These are phyloP conservation scores for Silene coronaria DNA, from an alignment of 179 eudicot species.

Conservation along the genomic window DNA sequence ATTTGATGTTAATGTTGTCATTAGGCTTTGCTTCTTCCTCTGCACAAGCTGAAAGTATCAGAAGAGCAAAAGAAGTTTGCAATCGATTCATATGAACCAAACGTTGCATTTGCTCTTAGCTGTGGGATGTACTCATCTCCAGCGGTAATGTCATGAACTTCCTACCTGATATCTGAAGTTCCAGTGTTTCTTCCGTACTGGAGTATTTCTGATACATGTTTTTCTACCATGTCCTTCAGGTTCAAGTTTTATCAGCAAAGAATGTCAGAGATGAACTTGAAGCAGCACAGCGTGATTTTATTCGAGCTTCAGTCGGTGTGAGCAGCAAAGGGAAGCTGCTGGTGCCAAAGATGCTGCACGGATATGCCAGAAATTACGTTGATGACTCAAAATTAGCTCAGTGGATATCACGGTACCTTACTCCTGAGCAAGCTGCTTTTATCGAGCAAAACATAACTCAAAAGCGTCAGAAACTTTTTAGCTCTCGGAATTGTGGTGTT, in stretches of 20 bases:
- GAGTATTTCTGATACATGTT: not conserved
- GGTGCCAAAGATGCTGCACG: conserved; percentile 37
- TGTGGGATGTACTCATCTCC: conserved; percentile 43
- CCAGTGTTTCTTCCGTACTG: not conserved
- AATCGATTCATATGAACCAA: conserved; percentile 34
- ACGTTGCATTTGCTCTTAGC: conserved; percentile 34
- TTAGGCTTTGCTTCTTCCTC: conserved; percentile 34
- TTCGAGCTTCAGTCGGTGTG: conserved; percentile 37
- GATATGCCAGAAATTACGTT: conserved; percentile 28
- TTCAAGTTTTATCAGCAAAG: conserved; percentile 36
- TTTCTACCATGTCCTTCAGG: conserved; percentile 15
- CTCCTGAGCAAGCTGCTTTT: conserved; percentile 36
- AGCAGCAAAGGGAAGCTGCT: conserved; percentile 35
- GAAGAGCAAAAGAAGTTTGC: conserved; percentile 37
- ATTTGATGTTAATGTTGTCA: not conserved
- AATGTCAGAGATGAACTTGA: conserved; percentile 33
- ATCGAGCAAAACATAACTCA: conserved; percentile 34
- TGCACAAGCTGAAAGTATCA: conserved; percentile 33
- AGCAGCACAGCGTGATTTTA: conserved; percentile 35
- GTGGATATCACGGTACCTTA: conserved; percentile 34
- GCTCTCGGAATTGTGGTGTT: conserved; percentile 30
- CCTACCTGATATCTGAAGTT: not conserved
- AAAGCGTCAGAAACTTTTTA: conserved; percentile 33
- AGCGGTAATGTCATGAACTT: conserved; percentile 23
- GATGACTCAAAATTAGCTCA: conserved; percentile 36